Conservation (phyloP, 2,329 filamentous ascomycete genomes). For the Colletotrichum abscissum region DNA sequence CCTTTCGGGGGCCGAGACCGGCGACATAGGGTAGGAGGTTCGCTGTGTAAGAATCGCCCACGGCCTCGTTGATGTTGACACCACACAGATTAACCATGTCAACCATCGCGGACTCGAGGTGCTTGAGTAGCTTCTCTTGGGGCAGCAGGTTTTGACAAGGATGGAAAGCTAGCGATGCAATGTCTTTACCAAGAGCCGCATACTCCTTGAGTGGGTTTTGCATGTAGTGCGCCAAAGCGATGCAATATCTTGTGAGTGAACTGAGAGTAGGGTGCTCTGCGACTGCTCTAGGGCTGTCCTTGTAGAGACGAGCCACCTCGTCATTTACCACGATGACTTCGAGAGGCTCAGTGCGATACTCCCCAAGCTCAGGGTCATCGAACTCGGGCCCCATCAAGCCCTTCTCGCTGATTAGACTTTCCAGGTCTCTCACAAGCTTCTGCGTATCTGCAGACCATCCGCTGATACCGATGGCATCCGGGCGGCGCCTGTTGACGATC, state of each 20-base stretch:
- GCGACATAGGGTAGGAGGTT: conserved; percentile 92
- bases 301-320: conserved; percentile 95
- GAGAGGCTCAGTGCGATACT: conserved; percentile 81
- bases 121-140: conserved; percentile 85
- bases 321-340: conserved; percentile 95
- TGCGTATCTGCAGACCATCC: conserved; percentile 90
- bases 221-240: conserved; percentile 89
- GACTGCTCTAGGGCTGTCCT: conserved; percentile 84
- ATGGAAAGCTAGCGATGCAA: conserved; percentile 88
- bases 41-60: conserved; percentile 82
- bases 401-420: conserved; percentile 81
- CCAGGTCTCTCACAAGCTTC: conserved; percentile 83
- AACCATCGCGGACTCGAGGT: conserved; percentile 95
- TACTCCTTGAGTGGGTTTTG: conserved; percentile 98
- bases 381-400: conserved; percentile 84
- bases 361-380: conserved; percentile 80
- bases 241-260: conserved; percentile 87
- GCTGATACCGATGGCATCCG: conserved; percentile 90
- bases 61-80: conserved; percentile 93
- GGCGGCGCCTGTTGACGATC: conserved; percentile 81
- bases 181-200: conserved; percentile 88
- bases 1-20: conserved; percentile 92
- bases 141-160: conserved; percentile 89
- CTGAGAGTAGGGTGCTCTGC: conserved; percentile 84
- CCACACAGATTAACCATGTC: conserved; percentile 98